Base-by-base conservation (phyloP, 2,329 filamentous ascomycete species). In the Gliomastix tumulicola region DNA sequence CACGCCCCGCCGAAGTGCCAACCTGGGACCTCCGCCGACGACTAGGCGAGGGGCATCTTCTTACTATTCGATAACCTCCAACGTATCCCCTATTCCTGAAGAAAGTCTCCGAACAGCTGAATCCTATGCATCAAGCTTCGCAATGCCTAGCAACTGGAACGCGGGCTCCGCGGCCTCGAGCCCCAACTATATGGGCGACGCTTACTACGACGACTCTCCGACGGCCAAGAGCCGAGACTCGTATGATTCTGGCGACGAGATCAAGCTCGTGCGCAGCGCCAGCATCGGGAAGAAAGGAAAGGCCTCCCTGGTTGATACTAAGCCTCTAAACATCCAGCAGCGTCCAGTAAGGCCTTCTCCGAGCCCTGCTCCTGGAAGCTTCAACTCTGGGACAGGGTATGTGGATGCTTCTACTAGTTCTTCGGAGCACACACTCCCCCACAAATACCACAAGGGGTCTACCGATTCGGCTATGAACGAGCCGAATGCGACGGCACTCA, bases 51-150 rank as follows among this genome's bases (percentile, higher is more conserved):
- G 76, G 2, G 70, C 68, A 20, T 81, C 77, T 0, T 79, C 77
- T 1, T 81, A 79, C 41, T 81, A 83, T 48, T 83, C 81, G 4
- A 74, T 70, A 44, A 60, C 68, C 11, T 84, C 82, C 0, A 82
- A 71, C 41, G 82, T 88, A 19, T 84, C 84, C 1, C 83, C 84
- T 1, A 88, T 89, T 36, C 81, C 79, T 1, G 84, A 88, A 55
- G 84, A 88, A 51, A 75, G 71, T 43, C 69, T 74, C 0, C 65
- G 70, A 18, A 63, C 69, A 4, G 73, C 77, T 50, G 68, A 68
- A 20, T 87, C 84, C 0, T 82, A 76, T 49, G 83, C 77, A 17
- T 88, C 84, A 4, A 88, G 82, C 46, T 74, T 78, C 23, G 82
- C 76, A 1, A 84, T 88, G 54, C 83, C 84, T 2, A 74, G 78